phyloP scores from a whole-genome alignment of 192 early-diverging fungal species.

The Coemansia erecta region DNA sequence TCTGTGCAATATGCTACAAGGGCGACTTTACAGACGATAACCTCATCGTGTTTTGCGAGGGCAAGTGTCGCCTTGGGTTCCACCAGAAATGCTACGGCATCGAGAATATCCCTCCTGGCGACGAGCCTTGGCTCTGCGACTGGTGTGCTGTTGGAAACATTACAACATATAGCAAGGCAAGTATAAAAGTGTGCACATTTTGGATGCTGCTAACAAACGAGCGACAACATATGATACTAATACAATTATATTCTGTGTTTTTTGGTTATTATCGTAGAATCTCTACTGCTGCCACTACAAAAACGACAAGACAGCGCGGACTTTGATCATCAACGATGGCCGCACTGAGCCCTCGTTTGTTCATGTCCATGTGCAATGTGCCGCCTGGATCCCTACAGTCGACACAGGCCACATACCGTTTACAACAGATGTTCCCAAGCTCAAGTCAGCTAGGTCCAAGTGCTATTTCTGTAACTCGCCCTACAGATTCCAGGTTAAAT shows the following conservation, averaged over 20 bases:
- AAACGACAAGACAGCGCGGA: slow-evolving; percentile 36
- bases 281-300: slow-evolving; percentile 52
- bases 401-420: slow-evolving; percentile 42
- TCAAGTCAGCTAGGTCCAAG: slow-evolving; percentile 10
- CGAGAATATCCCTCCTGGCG: slow-evolving; percentile 34
- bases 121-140: slow-evolving; percentile 52
- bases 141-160: slow-evolving; percentile 22
- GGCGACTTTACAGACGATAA: slow-evolving; percentile 36
- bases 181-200: background rate
- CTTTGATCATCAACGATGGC: slow-evolving; percentile 16
- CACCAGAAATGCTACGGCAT: slow-evolving; percentile 50
- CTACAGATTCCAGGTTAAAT: slow-evolving; percentile 39
- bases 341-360: slow-evolving; percentile 28
- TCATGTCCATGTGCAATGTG: slow-evolving; percentile 50
- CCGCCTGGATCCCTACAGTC: slow-evolving; percentile 36
- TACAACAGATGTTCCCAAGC: slow-evolving; percentile 24
- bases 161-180: slow-evolving; percentile 26
- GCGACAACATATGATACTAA: background rate
- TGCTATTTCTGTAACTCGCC: slow-evolving; percentile 33
- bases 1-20: slow-evolving; percentile 36
- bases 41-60: slow-evolving; percentile 48
- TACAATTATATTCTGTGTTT: slow-evolving; percentile 1
- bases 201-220: no score
- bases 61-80: slow-evolving; percentile 35
- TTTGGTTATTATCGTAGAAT: slow-evolving; percentile 17